Evolutionary conservation across 1,284 basidiomycete genomes (phyloP).

Genomic region (Rhodofomes roseus): DNA sequence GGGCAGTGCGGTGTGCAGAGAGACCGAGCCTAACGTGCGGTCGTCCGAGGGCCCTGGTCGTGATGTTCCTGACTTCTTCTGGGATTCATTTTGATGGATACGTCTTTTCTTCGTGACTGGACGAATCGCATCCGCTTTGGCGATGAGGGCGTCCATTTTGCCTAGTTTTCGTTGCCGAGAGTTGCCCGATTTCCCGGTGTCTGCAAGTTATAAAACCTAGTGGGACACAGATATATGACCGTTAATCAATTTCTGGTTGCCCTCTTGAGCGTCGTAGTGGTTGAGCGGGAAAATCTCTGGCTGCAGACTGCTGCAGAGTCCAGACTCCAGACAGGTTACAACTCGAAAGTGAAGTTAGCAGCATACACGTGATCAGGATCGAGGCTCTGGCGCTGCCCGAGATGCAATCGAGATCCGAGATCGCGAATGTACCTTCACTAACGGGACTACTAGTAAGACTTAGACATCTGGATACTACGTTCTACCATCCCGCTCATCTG

Average conservation of each 20-base stretch:
- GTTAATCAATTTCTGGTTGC: too few relatives aligned
- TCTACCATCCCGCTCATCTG: too few relatives aligned
- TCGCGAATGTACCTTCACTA: too few relatives aligned
- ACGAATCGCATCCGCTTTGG: slow-evolving; percentile 61
- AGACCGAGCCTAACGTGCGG: slow-evolving; percentile 55
- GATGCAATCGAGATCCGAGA: neutral
- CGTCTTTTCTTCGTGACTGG: slow-evolving; percentile 45
- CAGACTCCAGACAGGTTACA: neutral
- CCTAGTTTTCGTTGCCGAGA: neutral
- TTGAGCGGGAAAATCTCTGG: too few relatives aligned
- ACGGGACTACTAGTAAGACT: too few relatives aligned
- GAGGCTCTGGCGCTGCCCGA: neutral
- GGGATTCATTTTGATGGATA: slow-evolving; percentile 30
- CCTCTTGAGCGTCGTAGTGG: too few relatives aligned
- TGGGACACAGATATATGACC: too few relatives aligned
- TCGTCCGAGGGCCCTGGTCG: slow-evolving; percentile 34
- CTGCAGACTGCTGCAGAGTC: neutral
- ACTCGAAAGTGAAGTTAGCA: too few relatives aligned
- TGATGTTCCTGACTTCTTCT: slow-evolving; percentile 14
- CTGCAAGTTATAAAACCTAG: too few relatives aligned
- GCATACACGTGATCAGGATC: too few relatives aligned
- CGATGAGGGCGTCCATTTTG: slow-evolving; percentile 67
- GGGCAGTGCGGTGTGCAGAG: slow-evolving; percentile 51
- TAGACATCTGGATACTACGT: too few relatives aligned
- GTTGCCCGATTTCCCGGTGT: too few relatives aligned